phyloP scores from a whole-genome alignment of 202 grass and related monocot genomes.

The Panicum virgatum region DNA sequence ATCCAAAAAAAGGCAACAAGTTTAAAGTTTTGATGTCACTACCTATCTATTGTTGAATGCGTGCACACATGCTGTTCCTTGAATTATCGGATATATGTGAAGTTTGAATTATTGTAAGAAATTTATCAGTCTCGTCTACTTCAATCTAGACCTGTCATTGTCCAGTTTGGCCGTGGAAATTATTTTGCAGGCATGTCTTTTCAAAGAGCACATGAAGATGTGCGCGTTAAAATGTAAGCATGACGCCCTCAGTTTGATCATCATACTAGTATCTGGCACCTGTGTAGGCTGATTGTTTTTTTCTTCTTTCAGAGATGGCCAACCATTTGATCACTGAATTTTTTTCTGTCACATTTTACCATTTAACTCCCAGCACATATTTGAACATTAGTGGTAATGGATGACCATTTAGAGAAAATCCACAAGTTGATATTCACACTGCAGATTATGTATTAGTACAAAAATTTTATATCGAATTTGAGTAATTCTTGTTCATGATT shows the following conservation, averaged over 20 bases:
- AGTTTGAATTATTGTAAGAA: neutral
- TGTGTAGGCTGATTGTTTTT: neutral
- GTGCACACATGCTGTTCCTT: conserved; percentile 36
- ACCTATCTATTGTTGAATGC: conserved; percentile 29
- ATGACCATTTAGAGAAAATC: neutral
- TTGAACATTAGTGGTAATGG: neutral
- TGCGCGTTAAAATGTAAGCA: conserved; percentile 18
- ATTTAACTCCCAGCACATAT: neutral
- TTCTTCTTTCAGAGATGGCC: conserved; percentile 7
- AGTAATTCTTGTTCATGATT: neutral
- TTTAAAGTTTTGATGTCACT: neutral
- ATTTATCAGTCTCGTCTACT: neutral
- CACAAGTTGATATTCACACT: neutral
- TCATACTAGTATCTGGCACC: neutral
- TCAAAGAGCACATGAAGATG: neutral
- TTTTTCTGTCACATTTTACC: neutral
- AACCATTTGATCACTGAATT: neutral
- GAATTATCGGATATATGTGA: neutral
- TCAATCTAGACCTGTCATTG: conserved; percentile 11
- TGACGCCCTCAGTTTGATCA: conserved; percentile 9
- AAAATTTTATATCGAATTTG: neutral
- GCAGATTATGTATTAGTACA: neutral
- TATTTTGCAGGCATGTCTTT: neutral
- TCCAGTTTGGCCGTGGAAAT: conserved; percentile 27
- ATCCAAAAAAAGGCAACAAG: neutral